Evolutionary conservation across 495 filamentous ascomycete species (phyloP).

Genomic region (Endocarpon pusillum): DNA sequence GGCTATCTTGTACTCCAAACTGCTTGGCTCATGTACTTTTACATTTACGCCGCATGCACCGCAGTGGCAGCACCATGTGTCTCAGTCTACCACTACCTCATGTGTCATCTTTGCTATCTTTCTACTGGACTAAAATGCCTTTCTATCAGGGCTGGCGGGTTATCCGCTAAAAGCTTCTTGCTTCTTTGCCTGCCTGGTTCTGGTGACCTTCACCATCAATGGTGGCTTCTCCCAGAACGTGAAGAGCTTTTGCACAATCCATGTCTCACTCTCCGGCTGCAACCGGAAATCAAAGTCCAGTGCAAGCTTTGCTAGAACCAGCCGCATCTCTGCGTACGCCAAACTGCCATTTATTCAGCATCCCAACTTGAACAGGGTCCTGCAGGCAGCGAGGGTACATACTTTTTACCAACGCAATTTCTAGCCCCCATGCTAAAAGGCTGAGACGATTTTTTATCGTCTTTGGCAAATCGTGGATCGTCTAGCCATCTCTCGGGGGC

Average conservation of each 20-base stretch:
- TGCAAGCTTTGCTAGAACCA: constrained; percentile 33
- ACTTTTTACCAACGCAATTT: constrained; percentile 28
- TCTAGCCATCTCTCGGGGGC: constrained; percentile 30
- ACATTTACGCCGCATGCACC: no score
- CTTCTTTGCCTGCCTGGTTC: no score
- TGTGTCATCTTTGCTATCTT: no score
- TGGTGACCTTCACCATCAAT: constrained; percentile 14
- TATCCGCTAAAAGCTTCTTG: no score
- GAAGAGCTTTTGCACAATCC: constrained; percentile 25
- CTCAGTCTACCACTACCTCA: no score
- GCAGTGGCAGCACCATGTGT: no score
- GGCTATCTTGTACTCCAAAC: no score
- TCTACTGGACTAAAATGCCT: no score
- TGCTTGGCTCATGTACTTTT: no score
- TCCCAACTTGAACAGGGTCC: not conserved
- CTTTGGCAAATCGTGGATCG: constrained; percentile 13
- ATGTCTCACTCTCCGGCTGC: constrained; percentile 15
- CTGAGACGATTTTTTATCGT: constrained; percentile 21
- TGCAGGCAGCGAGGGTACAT: constrained; percentile 3
- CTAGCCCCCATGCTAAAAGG: constrained; percentile 27
- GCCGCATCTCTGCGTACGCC: constrained; percentile 37
- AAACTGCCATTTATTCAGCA: constrained; percentile 17
- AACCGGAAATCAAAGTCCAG: constrained; percentile 35
- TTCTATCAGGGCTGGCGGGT: no score
- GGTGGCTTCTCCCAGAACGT: constrained; percentile 29